A percentile compares a stretch with the other conserved stretches of the same genome.
phyloP scores from a whole-genome alignment of 208 protist genomes.

The Leishmania major region DNA sequence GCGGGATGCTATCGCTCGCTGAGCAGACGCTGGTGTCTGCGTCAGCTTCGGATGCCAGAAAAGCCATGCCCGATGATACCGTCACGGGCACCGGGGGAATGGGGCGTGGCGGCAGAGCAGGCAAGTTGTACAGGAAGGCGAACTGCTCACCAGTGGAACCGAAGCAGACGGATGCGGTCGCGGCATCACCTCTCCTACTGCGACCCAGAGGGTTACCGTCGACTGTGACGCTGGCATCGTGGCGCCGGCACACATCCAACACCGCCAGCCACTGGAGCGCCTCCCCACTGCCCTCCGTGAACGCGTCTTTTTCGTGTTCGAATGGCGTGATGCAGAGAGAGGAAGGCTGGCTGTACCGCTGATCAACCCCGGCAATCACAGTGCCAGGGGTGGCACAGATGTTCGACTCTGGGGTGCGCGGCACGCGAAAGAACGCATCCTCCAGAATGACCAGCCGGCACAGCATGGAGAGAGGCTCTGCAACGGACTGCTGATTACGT shows the following conservation, averaged over 20 bases:
- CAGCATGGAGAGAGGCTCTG: slow-evolving; percentile 4
- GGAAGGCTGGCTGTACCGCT: slow-evolving; percentile 30
- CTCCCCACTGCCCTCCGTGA: background rate
- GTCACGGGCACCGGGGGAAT: background rate
- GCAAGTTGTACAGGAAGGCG: slow-evolving; percentile 48
- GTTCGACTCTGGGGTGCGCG: slow-evolving; percentile 15
- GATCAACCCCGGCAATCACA: slow-evolving; percentile 62
- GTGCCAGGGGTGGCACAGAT: slow-evolving; percentile 27
- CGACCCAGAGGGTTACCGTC: background rate
- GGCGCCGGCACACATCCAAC: slow-evolving; percentile 18
- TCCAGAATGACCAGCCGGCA: slow-evolving; percentile 44
- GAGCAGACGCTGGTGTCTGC: background rate
- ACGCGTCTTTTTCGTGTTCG: background rate
- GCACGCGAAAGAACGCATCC: slow-evolving; percentile 16
- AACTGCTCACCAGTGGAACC: slow-evolving; percentile 52
- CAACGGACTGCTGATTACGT: background rate
- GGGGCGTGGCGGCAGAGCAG: slow-evolving; percentile 20
- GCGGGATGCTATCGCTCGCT: slow-evolving; percentile 1
- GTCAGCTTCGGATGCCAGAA: slow-evolving; percentile 4
- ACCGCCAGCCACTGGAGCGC: slow-evolving; percentile 20
- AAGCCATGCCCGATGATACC: background rate
- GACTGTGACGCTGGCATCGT: background rate
- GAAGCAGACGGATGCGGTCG: slow-evolving; percentile 33
- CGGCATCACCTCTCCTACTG: background rate
- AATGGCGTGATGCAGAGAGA: slow-evolving; percentile 9